Percentiles rank a stretch among this genome's conserved stretches.
Conservation (phyloP, 2,329 filamentous ascomycete genomes). For the Bipolaris gigantea region DNA sequence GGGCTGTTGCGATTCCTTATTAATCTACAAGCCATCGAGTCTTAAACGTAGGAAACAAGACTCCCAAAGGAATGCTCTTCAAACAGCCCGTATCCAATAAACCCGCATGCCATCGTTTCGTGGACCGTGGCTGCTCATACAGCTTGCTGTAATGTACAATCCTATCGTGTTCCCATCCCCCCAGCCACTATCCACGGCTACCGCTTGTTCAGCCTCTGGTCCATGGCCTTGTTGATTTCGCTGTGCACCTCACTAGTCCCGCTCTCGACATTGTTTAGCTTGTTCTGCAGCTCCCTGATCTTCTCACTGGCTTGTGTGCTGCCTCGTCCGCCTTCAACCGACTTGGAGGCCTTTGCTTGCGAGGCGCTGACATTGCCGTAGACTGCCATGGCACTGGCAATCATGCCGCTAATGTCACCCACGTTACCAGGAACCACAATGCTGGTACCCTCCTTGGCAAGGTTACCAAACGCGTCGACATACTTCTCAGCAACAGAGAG, state of each 20-base stretch:
- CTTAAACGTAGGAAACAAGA: conserved; percentile 16
- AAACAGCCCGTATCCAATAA: conserved; percentile 17
- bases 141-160: conserved; percentile 40
- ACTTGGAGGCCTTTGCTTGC: conserved; percentile 66
- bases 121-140: conserved; percentile 35
- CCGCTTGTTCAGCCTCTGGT: conserved; percentile 38
- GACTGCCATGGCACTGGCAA: conserved; percentile 90
- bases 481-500: conserved; percentile 95
- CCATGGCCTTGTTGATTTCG: conserved; percentile 42
- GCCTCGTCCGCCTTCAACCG: conserved; percentile 19
- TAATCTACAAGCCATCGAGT: conserved; percentile 18
- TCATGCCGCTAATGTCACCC: conserved; percentile 94
- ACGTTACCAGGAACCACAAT: conserved; percentile 97
- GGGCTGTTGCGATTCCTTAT: conserved; percentile 10
- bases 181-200: conserved; percentile 9
- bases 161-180: conserved; percentile 6
- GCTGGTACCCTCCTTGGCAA: conserved; percentile 93
- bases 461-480: conserved; percentile 87
- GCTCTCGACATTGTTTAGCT: conserved; percentile 29
- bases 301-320: conserved; percentile 30
- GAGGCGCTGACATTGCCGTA: conserved; percentile 90
- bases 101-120: conserved; percentile 24
- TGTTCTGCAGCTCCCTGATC: conserved; percentile 38
- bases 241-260: conserved; percentile 29
- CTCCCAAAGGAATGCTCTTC: conserved; percentile 18